Conservation (phyloP, 2,329 filamentous ascomycete genomes). For the Gaeumannomyces sp. region DNA sequence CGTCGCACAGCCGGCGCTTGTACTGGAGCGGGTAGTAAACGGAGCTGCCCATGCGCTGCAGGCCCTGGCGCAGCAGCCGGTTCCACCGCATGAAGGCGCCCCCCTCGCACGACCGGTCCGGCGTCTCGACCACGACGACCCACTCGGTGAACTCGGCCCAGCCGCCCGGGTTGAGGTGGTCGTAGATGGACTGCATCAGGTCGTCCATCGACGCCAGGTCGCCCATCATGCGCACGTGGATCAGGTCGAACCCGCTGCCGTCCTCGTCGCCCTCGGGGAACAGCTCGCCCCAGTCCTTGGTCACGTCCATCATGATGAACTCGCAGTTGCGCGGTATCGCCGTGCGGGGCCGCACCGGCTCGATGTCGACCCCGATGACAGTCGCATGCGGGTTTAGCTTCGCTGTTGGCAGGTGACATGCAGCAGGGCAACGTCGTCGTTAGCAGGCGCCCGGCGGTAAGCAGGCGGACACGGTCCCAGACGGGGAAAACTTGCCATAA, state of each 20-base stretch:
- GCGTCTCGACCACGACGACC: conserved; percentile 24
- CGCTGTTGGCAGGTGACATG: conserved; percentile 13
- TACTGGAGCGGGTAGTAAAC: conserved; percentile 23
- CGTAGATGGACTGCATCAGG: conserved; percentile 14
- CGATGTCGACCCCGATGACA: conserved; percentile 26
- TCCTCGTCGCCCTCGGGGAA: conserved; percentile 14
- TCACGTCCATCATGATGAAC: conserved; percentile 24
- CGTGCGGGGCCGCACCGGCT: conserved; percentile 22
- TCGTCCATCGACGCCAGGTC: conserved; percentile 21
- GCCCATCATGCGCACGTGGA: conserved; percentile 27
- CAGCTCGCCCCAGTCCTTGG: conserved; percentile 18
- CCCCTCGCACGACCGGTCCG: conserved; percentile 26
- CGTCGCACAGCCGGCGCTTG: conserved; percentile 21
- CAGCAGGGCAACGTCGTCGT: not conserved
- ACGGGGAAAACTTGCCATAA: conserved; percentile 16
- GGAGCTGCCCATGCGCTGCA: conserved; percentile 25
- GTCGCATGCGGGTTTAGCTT: conserved; percentile 20
- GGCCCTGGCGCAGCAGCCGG: conserved; percentile 21
- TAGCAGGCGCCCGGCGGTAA: too few species aligned
- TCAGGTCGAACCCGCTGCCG: conserved; percentile 21
- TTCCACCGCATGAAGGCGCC: conserved; percentile 26
- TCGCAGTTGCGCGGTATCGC: conserved; percentile 22
- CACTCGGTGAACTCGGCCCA: conserved; percentile 31
- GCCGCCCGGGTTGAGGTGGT: conserved; percentile 27
- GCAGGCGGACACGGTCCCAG: too few species aligned